Base-by-base conservation (phyloP, 1,284 basidiomycete species). In the Apiotrichum sp. region DNA sequence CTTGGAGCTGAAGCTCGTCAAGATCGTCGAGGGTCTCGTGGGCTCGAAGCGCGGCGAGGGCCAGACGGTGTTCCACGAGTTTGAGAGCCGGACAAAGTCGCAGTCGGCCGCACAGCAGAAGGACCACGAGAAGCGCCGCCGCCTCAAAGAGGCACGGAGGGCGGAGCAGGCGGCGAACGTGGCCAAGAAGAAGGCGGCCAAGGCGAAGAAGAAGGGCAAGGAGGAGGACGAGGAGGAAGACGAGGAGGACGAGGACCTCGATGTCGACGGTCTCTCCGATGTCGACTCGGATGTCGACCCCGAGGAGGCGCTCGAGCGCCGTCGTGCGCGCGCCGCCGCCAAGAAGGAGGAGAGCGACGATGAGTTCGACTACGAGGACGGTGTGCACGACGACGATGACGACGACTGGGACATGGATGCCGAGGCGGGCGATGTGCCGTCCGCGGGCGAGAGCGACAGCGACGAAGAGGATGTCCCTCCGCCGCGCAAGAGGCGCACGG, bases 11-110 rank as follows among this genome's bases (percentile, higher is more conserved):
- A 83, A 83, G 64, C 80, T 98, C 61, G 84, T 98, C 70, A 99
- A 99, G 80, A 90, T 99, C 61, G 84, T 86, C 16, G 93, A 97
- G 74, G 93, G 93, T n/a, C 79, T 90, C 7, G 89, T 91, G 3
- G 91, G 91, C 8, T 69, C 68, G 57, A 75, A 74, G 67, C 64
- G 71, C 52, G 78, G 79, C 52, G 89, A 93, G 71, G 88, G 91
- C 3, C 82, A 83, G 63, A 90, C 96, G 1, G 86, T 97, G 45
- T 93, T 87, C 78, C 93, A 97, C 73, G 86, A 89, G 75, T 88
- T 93, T 65, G 86, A 91, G 89, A 63, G 65, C 86, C 79, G 38
- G 74, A 80, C 86, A 36, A 88, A 87, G 72, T 81, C 83, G 51
- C 86, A 93, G 67, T 77, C 80, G 16, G 77, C 80, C 31, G 80